Base-by-base conservation (phyloP, 805 yeast genomes). In the Lachancea nothofagi region DNA sequence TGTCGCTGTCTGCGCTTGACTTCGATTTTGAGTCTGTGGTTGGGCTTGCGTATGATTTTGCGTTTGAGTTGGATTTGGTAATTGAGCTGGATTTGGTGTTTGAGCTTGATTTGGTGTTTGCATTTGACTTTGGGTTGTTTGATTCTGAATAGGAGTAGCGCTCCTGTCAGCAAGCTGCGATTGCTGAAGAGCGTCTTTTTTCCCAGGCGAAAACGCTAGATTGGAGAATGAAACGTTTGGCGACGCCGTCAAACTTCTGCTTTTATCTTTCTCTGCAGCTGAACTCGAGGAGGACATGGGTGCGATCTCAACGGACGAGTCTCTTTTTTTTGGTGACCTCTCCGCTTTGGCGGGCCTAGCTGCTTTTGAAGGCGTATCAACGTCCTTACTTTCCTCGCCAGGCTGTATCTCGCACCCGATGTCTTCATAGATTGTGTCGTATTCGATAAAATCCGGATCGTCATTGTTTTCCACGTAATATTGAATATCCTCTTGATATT, bases 391-490 rank as follows among this genome's bases (percentile, higher is more conserved):
- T 15, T 48, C 50, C 29, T 75, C 83, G 41, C 72, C 79, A 31
- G 88, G 51, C 29, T 48, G 47, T 17, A 60, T 46, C 45, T 59
- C 62, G 41, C 62, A 73, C 31, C 81, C 88, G 51, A 93, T 72
- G 44, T 80, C 86, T 50, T 93, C 97, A 62, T 90, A 93, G 45
- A 90, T 76, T 10, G 86, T 88, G 51, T 89, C 96, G 61, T 90
- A 95, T 55, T 88, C 97, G 24, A 89, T 82, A 60, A 88, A 90
- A 54, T 89, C 96, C 4, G 80, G 89, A 41, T 88, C 96, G 61
- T 83, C 93, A 57, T 90, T 90, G 47, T 87, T 83, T 51, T 93
- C 97, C 22, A 93, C 93, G 61, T 86, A 89, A 65, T 93, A 90
- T 50, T 77, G 84, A 59, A 90, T 83, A 60, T 90, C 97, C 38